Evolutionary conservation across 345 rosid genomes (phyloP), one percentile per base, ranked within the genome.

Genomic region (Reutealis trisperma): DNA sequence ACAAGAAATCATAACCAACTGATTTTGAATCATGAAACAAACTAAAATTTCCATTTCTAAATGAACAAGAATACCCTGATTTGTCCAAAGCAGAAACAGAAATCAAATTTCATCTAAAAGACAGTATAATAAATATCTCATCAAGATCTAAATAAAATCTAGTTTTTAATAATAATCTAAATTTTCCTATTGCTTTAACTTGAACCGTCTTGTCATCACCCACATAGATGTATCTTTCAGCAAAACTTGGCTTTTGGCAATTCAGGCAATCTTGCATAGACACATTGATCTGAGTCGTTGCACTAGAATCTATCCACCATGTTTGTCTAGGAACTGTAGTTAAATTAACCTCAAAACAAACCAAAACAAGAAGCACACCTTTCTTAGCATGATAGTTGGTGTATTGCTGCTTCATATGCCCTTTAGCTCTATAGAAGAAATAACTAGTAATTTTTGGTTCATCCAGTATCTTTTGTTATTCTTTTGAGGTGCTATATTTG

Each of bases 1-100:
- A 55, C 2, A 52, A 74, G 59, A 22, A 41, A 78, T 41, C 32
- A 6, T 16, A 8, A 9, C 49, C 55, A 21, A n/a, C 52, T 5
- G 25, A 14, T 4, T 59, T 62, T 44, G 52, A 70, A 58, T 32
- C 18, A 13, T 19, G 59, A 63, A 47, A 61, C 2, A 77, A 19
- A 44, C n/a, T 58, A 32, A 76, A 60, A 12, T 61, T 27, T 45
- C 32, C 21, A 77, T 77, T 70, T 13, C 70, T 72, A 55, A 78
- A 78, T 32, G 71, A 76, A 68, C 14, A 61, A 47, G 12, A 47
- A 4, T 34, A 34, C 1, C 5, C 37, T 2, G 3, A 68, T 45
- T 68, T 47, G 18, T 68, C 57, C 34, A 68, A 47, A n/a, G 2
- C 19, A 13, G 27, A 65, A 37, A 65, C 19, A 34, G 51, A 65